phyloP scores from a whole-genome alignment of 2,329 filamentous ascomycete genomes.

The Fusarium annulatum region DNA sequence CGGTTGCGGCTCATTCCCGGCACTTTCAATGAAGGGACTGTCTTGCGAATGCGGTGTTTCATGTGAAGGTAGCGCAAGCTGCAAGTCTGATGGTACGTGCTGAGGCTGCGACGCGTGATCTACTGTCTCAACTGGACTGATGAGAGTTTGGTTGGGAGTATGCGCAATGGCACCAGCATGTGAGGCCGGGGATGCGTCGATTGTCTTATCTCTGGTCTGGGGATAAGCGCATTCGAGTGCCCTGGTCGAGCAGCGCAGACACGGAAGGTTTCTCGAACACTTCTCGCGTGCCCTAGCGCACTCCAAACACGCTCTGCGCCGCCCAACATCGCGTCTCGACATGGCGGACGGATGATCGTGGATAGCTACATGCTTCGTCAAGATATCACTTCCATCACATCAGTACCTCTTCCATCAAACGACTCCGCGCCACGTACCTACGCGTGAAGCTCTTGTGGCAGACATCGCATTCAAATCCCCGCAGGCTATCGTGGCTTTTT shows the following conservation, averaged over 20 bases:
- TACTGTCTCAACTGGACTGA: not conserved
- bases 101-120: not conserved
- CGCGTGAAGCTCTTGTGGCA: slow-evolving; percentile 35
- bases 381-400: not conserved
- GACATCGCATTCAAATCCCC: slow-evolving; percentile 23
- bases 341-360: not conserved
- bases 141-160: not conserved
- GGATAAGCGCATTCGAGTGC: slow-evolving; percentile 25
- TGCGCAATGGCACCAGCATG: not conserved
- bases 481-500: slow-evolving; percentile 15
- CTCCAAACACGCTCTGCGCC: slow-evolving; percentile 23
- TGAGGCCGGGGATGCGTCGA: accelerated
- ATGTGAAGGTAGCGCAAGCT: not conserved
- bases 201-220: accelerated
- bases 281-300: slow-evolving; percentile 32
- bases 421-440: slow-evolving; percentile 7
- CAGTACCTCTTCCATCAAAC: too few relatives aligned
- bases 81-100: not conserved
- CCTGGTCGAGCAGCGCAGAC: slow-evolving; percentile 15
- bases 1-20: not conserved
- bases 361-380: slow-evolving; percentile 2
- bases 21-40: not conserved
- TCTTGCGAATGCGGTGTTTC: not conserved
- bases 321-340: not conserved
- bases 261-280: slow-evolving; percentile 23